A percentile compares a stretch with the other conserved stretches of the same genome.
These are phyloP conservation scores for Tuber magnatum DNA, from an alignment of 495 filamentous ascomycete genomes.

Conservation along the genomic window DNA sequence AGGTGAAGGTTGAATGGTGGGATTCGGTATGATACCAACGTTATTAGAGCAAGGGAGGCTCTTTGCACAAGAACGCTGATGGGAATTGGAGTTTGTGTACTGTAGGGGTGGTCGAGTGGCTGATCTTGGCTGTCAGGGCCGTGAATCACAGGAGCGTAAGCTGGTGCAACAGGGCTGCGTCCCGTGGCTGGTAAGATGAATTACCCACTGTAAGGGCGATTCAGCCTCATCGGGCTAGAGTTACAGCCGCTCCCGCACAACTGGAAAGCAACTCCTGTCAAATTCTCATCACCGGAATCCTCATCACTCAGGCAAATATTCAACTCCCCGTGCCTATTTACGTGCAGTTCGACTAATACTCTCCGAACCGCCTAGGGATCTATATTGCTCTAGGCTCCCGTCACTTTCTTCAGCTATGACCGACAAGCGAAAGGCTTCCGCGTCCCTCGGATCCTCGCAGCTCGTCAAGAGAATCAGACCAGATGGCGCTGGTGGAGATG, in stretches of 20 bases:
- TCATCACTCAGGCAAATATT: neutral
- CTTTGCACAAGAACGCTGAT: neutral
- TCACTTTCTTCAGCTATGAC: neutral
- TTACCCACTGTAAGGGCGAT: neutral
- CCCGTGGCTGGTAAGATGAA: neutral
- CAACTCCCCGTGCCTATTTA: neutral
- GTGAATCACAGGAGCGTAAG: neutral
- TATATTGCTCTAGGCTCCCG: slow-evolving; percentile 58
- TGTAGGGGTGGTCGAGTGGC: neutral
- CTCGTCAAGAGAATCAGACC: slow-evolving; percentile 75
- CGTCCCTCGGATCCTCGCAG: slow-evolving; percentile 69
- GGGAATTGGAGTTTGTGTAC: neutral
- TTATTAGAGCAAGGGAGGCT: neutral
- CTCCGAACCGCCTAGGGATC: neutral
- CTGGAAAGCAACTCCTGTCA: neutral
- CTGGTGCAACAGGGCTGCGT: neutral
- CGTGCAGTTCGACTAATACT: neutral
- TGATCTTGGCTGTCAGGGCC: neutral
- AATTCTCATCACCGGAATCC: neutral
- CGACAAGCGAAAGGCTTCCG: slow-evolving; percentile 80
- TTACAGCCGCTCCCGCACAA: neutral
- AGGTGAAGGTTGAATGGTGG: neutral
- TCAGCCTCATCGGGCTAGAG: neutral
- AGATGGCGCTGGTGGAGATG: slow-evolving; percentile 61
- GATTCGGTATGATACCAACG: neutral